Conservation (phyloP, 768 basidiomycete species). For the Boletales sp. region DNA sequence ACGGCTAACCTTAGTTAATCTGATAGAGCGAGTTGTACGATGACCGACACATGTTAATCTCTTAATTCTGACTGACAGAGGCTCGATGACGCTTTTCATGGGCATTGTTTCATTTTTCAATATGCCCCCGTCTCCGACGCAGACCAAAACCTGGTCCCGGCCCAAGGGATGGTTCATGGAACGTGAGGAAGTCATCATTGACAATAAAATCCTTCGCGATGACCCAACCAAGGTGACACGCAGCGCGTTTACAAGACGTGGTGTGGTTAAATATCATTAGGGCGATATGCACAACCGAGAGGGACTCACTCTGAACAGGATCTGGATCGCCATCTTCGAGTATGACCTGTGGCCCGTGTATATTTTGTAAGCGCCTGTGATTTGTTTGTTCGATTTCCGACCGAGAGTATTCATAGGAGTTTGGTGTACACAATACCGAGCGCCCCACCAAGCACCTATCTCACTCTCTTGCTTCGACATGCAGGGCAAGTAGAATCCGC, state of each 20-base stretch:
- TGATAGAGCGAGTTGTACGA: conserved; percentile 29
- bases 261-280: neutral
- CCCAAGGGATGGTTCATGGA: conserved; percentile 64
- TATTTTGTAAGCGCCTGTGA: conserved; percentile 33
- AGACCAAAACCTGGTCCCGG: conserved; percentile 54
- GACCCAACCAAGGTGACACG: conserved; percentile 51
- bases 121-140: conserved; percentile 60
- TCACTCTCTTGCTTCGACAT: conserved; percentile 53
- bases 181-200: conserved; percentile 57
- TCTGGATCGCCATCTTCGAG: conserved; percentile 55
- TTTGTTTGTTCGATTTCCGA: neutral
- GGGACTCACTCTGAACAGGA: conserved; percentile 43
- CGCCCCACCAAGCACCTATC: conserved; percentile 48
- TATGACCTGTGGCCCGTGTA: conserved; percentile 69
- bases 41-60: neutral
- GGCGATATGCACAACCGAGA: conserved; percentile 71
- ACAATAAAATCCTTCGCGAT: conserved; percentile 58
- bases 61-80: neutral
- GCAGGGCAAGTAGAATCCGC: conserved; percentile 36
- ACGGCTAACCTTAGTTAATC: neutral
- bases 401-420: conserved; percentile 31
- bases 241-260: neutral
- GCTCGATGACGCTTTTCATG: conserved; percentile 45
- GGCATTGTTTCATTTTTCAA: conserved; percentile 54
- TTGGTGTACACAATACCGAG: conserved; percentile 50